Evolutionary conservation across 805 yeast genomes (phyloP).

Genomic region (Clavispora carvajalis): DNA sequence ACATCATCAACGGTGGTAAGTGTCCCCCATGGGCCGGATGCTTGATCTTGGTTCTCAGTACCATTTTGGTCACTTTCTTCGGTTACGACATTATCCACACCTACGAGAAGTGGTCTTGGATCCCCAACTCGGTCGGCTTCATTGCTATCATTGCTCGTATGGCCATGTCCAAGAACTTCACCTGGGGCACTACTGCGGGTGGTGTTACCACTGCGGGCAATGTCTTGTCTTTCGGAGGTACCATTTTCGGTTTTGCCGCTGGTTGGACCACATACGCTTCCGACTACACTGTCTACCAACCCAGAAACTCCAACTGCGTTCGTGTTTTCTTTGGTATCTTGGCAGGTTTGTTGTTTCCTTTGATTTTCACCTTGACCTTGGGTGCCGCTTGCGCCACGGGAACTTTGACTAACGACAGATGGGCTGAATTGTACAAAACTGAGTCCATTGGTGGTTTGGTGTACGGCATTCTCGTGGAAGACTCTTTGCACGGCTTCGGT

Average conservation of each 20-base stretch:
- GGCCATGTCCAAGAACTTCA: conserved; percentile 60
- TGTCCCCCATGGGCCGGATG: conserved; percentile 93
- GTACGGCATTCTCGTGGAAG: conserved; percentile 68
- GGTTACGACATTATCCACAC: conserved; percentile 80
- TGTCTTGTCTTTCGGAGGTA: conserved; percentile 77
- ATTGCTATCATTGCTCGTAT: conserved; percentile 75
- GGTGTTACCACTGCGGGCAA: conserved; percentile 71
- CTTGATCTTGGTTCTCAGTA: conserved; percentile 59
- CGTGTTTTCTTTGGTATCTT: conserved; percentile 62
- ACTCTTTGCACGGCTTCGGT: conserved; percentile 85
- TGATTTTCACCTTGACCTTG: conserved; percentile 65
- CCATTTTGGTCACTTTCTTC: conserved; percentile 70
- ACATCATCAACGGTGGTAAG: conserved; percentile 60
- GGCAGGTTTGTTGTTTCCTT: conserved; percentile 61
- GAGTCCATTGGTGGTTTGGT: conserved; percentile 78
- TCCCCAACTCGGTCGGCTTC: conserved; percentile 71
- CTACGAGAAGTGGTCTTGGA: conserved; percentile 85
- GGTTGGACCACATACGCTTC: conserved; percentile 95
- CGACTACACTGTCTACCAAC: conserved; percentile 88
- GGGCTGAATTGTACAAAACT: conserved; percentile 45
- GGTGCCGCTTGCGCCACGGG: conserved; percentile 88
- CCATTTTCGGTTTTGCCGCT: conserved; percentile 82
- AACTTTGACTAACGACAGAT: conserved; percentile 37
- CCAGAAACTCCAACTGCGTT: conserved; percentile 50
- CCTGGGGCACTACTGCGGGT: conserved; percentile 22